These are phyloP conservation scores for Calonectria pteridis DNA, from an alignment of 2,329 filamentous ascomycete species.

Conservation along the genomic window DNA sequence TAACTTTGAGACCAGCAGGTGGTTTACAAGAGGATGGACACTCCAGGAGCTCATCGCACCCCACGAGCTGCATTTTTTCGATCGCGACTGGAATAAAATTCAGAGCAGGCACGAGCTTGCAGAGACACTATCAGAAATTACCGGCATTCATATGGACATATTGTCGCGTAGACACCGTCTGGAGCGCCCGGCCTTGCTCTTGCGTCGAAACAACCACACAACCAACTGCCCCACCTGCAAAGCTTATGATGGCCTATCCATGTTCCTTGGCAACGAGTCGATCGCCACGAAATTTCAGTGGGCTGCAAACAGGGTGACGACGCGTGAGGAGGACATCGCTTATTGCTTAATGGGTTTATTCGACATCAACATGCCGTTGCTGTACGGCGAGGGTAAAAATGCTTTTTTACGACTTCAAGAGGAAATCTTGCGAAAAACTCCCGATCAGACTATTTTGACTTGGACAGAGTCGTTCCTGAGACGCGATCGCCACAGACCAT, in stretches of 20 bases:
- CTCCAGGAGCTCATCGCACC: constrained; percentile 42
- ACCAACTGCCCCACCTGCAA: constrained; percentile 31
- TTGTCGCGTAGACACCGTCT: constrained; percentile 12
- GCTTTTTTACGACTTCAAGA: constrained; percentile 51
- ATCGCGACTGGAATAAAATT: constrained; percentile 36
- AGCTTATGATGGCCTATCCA: constrained; percentile 13
- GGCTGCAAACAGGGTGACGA: constrained; percentile 48
- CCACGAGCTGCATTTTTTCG: constrained; percentile 41
- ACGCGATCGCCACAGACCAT: neutral
- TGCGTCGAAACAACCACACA: constrained; percentile 23
- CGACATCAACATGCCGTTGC: constrained; percentile 50
- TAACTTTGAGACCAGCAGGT: constrained; percentile 39
- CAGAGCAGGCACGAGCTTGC: constrained; percentile 33
- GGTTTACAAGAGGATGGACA: constrained; percentile 42
- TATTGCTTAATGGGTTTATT: constrained; percentile 52
- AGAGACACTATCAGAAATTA: constrained; percentile 33
- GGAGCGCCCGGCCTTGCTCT: constrained; percentile 29
- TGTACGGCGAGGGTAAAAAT: constrained; percentile 52
- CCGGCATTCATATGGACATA: constrained; percentile 27
- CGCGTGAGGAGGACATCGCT: constrained; percentile 47
- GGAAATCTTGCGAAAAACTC: constrained; percentile 48
- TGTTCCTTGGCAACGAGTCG: constrained; percentile 28
- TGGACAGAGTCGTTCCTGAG: constrained; percentile 28
- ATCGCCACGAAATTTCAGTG: constrained; percentile 51
- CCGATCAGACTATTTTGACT: constrained; percentile 51